phyloP scores from a whole-genome alignment of 2,329 filamentous ascomycete genomes.

The Anisogramma anomala region DNA sequence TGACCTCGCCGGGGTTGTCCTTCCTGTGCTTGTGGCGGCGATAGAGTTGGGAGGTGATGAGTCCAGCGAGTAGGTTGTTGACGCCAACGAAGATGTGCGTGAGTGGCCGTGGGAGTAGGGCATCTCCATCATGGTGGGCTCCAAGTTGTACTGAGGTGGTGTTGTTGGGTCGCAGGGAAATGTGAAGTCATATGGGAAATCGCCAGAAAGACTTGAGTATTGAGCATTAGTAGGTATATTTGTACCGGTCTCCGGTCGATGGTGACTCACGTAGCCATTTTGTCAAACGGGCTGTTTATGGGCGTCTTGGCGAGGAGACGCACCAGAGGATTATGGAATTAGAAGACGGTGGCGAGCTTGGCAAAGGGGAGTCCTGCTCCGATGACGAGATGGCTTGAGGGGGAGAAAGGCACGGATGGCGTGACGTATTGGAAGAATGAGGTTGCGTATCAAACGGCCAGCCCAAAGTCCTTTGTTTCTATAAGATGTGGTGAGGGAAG shows the following conservation, averaged over 20 bases:
- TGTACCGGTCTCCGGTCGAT: neutral
- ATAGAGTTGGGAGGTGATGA: constrained; percentile 55
- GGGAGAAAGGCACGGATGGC: constrained; percentile 1
- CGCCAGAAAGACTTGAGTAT: constrained; percentile 45
- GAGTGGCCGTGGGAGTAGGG: constrained; percentile 43
- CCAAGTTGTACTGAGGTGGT: constrained; percentile 43
- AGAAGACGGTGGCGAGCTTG: constrained; percentile 5
- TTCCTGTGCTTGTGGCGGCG: constrained; percentile 41
- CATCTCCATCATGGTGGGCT: constrained; percentile 44
- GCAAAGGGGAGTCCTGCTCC: constrained; percentile 14
- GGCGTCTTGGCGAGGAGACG: constrained; percentile 3
- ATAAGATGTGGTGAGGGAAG: constrained; percentile 1
- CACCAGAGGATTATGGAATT: constrained; percentile 12
- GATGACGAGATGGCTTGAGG: neutral
- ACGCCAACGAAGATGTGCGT: constrained; percentile 54
- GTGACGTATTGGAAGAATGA: constrained; percentile 9
- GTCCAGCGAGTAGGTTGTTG: constrained; percentile 52
- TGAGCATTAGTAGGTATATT: constrained; percentile 15
- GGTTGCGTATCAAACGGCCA: constrained; percentile 15
- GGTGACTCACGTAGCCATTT: constrained; percentile 33
- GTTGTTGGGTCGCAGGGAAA: constrained; percentile 43
- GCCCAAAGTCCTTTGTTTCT: constrained; percentile 8
- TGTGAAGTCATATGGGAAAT: constrained; percentile 50
- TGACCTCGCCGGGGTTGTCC: constrained; percentile 57
- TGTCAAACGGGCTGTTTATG: constrained; percentile 16